A percentile compares a stretch with the other conserved stretches of the same genome.
These are phyloP conservation scores for Daldinia eschscholtzii DNA, from an alignment of 2,329 filamentous ascomycete genomes.

Conservation along the genomic window DNA sequence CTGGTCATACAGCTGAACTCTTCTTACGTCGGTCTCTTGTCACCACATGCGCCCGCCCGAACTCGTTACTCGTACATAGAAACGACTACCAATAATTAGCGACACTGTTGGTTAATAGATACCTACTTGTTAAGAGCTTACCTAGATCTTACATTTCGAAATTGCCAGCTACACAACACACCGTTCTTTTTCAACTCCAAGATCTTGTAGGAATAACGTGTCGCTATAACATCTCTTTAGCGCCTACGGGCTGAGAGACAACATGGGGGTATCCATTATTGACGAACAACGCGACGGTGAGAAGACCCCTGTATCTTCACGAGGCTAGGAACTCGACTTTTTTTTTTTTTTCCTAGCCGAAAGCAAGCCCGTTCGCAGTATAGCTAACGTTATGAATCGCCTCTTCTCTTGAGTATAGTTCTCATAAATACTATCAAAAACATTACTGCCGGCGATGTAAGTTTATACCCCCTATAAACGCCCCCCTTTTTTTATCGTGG, in stretches of 20 bases:
- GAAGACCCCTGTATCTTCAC: constrained; percentile 46
- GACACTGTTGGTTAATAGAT: constrained; percentile 5
- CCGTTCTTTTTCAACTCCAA: constrained; percentile 12
- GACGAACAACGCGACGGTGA: constrained; percentile 84
- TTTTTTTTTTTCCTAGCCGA: background rate
- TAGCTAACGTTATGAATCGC: constrained; percentile 35
- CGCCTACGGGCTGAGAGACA: constrained; percentile 56
- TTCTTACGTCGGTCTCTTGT: constrained; percentile 1
- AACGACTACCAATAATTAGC: constrained; percentile 14
- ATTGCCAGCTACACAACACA: constrained; percentile 11
- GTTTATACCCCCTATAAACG: constrained; percentile 47
- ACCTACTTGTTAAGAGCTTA: constrained; percentile 7
- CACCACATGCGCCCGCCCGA: constrained; percentile 2
- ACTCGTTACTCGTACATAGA: constrained; percentile 11
- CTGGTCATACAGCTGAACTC: constrained; percentile 7
- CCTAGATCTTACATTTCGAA: constrained; percentile 1
- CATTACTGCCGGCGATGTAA: constrained; percentile 85
- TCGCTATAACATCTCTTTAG: constrained; percentile 24
- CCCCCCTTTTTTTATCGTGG: background rate
- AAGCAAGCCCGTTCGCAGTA: background rate
- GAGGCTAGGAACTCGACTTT: constrained; percentile 15
- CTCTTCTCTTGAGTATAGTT: constrained; percentile 60
- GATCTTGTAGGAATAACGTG: constrained; percentile 16
- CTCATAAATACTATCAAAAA: constrained; percentile 80
- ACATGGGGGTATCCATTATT: constrained; percentile 87